These are phyloP conservation scores for Amylostereum areolatum DNA, from an alignment of 1,284 basidiomycete species.

Conservation along the genomic window DNA sequence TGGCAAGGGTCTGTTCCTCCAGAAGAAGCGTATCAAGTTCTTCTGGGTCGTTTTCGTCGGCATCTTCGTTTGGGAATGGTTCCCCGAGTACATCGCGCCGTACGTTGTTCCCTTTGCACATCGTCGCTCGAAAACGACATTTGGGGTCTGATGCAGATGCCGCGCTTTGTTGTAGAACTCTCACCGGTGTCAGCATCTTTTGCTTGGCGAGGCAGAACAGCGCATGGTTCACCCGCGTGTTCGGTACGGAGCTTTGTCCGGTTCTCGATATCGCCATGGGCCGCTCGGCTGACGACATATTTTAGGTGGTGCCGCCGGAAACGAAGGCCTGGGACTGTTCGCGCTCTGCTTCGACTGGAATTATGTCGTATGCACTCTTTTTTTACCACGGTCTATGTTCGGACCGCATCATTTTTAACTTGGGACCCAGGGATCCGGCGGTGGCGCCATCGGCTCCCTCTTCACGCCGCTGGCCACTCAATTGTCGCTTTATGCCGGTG, in stretches of 20 bases:
- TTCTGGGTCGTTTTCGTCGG: conserved; percentile 15
- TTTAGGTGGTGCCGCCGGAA: conserved; percentile 18
- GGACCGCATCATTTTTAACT: no score
- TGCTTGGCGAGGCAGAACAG: conserved; percentile 16
- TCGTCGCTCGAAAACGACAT: no score
- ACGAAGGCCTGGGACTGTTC: conserved; percentile 22
- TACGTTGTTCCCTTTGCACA: neutral
- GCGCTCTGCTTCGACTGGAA: conserved; percentile 24
- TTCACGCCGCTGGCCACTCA: conserved; percentile 12
- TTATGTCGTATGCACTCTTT: conserved; percentile 13
- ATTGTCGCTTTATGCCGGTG: conserved; percentile 36
- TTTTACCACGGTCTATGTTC: no score
- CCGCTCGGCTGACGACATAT: conserved; percentile 12
- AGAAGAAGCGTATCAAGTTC: conserved; percentile 17
- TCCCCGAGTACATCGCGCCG: conserved; percentile 12
- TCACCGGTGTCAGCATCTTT: conserved; percentile 14
- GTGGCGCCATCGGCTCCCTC: conserved; percentile 2
- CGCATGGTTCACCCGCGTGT: conserved; percentile 16
- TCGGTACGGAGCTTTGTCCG: conserved; percentile 13
- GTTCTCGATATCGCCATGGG: no score
- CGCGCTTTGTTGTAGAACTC: neutral
- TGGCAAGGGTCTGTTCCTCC: conserved; percentile 15
- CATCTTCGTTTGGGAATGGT: conserved; percentile 13
- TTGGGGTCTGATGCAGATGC: neutral
- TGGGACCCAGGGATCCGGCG: conserved; percentile 5